Evolutionary conservation across 2,329 filamentous ascomycete species (phyloP), one percentile per base, ranked within the genome.

Genomic region (Incumbomyces delicatus): DNA sequence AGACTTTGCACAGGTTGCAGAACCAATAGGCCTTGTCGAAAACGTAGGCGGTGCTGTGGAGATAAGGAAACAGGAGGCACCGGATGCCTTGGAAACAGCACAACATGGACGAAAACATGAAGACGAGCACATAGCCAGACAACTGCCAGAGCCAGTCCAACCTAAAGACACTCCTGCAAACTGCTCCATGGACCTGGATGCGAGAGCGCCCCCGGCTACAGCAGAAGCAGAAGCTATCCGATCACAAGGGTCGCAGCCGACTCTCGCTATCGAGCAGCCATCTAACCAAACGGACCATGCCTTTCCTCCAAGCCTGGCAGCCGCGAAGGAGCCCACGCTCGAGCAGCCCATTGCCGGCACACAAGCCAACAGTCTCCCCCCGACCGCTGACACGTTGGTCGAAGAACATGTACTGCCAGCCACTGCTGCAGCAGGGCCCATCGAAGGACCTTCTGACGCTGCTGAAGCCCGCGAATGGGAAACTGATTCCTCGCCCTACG

Each of bases 381-480:
- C 45, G 3, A 43, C 41, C 11, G 27, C 41, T 8, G 22, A 45
- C 22, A 38, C 34, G n/a, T 27, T 45, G n/a, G 34, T 31, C 20
- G 13, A 36, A 37, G 20, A 37, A n/a, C 12, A 37, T 10, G n/a
- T 45, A 17, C 18, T 10, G 17, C 33, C 42, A 13, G 42, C 42
- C 16, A 41, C 47, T 13, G 16, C 47, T 16, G 29, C 20, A 10
- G 34, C 45, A 6, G 42, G 41, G 29, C 39, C 49, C 4, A 12
- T 48, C 7, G 20, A 36, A 12, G 33, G 38, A n/a, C 72, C 83
- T 8, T 40, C 42, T 34, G 37, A 49, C 6, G 12, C 50, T 13
- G 27, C 39, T 10, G 36, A 43, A 20, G 72, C 83, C 37, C 81
- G 84, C 2, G 89, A 95, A 63, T 96, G 87, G 86, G 87, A 94